These are phyloP conservation scores for Aspergillus pseudoglaucus DNA, from an alignment of 2,329 filamentous ascomycete genomes.

Conservation along the genomic window DNA sequence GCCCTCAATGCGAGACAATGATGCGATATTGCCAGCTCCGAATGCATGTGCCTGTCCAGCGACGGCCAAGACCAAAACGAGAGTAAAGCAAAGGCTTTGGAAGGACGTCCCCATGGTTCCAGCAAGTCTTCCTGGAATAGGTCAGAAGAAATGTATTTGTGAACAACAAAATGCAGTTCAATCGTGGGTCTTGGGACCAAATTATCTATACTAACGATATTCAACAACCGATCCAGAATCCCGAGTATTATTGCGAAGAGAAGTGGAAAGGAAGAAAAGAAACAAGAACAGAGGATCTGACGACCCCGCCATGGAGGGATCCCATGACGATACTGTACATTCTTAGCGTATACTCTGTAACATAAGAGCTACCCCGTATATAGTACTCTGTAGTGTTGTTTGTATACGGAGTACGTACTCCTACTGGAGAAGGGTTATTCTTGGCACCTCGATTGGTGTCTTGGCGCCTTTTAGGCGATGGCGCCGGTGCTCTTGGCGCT, in stretches of 20 bases:
- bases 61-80: conserved; percentile 57
- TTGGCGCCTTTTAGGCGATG: neutral
- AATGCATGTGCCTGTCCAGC: conserved; percentile 67
- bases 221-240: neutral
- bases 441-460: neutral
- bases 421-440: neutral
- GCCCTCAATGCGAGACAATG: conserved; percentile 72
- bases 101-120: conserved; percentile 15
- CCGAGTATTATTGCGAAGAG: neutral
- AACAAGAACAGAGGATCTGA: conserved; percentile 6
- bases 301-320: neutral
- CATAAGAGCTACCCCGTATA: too few species aligned
- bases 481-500: neutral
- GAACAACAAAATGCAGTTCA: neutral
- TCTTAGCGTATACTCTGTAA: too few species aligned
- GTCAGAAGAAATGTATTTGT: neutral
- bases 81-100: conserved; percentile 22
- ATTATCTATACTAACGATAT: neutral
- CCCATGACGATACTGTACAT: neutral
- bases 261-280: neutral
- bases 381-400: neutral
- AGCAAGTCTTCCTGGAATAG: neutral
- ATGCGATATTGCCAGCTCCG: conserved; percentile 82
- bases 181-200: neutral
- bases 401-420: neutral